phyloP scores from a whole-genome alignment of 306 rosid species.

The Castanea mollissima region DNA sequence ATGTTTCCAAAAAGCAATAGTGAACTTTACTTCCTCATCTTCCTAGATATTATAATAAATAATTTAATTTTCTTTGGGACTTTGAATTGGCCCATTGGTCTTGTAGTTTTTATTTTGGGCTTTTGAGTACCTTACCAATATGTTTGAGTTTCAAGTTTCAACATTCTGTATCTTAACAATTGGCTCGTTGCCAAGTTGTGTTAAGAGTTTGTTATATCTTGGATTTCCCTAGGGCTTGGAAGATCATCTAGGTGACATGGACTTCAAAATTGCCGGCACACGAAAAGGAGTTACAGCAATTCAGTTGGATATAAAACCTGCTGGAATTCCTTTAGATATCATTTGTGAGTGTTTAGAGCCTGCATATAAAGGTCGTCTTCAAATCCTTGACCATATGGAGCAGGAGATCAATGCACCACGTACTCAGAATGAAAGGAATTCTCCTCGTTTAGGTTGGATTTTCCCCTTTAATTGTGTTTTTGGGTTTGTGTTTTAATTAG shows the following conservation, averaged over 20 bases:
- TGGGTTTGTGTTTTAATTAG: constrained; percentile 2
- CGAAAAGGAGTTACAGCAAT: constrained; percentile 81
- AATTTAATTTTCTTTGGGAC: constrained; percentile 2
- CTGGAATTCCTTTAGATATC: constrained; percentile 93
- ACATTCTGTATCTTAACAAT: not conserved
- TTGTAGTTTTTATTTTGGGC: not conserved
- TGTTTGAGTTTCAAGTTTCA: not conserved
- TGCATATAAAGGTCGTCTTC: constrained; percentile 87
- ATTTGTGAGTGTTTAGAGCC: constrained; percentile 81
- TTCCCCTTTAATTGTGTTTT: constrained; percentile 3
- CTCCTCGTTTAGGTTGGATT: constrained; percentile 74
- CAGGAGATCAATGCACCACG: constrained; percentile 70
- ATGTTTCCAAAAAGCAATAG: not conserved
- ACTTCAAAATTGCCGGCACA: constrained; percentile 94
- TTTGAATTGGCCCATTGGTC: not conserved
- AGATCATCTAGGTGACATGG: constrained; percentile 98
- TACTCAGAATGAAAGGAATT: constrained; percentile 42
- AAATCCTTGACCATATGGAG: constrained; percentile 89
- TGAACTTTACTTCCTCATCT: not conserved
- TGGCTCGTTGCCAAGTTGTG: not conserved
- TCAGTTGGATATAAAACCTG: constrained; percentile 96
- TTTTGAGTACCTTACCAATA: not conserved
- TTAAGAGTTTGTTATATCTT: not conserved
- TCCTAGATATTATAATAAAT: not conserved
- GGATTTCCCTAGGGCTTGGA: constrained; percentile 72